phyloP scores from a whole-genome alignment of 2,329 filamentous ascomycete species.

The Arthrobotrys sinensis region DNA sequence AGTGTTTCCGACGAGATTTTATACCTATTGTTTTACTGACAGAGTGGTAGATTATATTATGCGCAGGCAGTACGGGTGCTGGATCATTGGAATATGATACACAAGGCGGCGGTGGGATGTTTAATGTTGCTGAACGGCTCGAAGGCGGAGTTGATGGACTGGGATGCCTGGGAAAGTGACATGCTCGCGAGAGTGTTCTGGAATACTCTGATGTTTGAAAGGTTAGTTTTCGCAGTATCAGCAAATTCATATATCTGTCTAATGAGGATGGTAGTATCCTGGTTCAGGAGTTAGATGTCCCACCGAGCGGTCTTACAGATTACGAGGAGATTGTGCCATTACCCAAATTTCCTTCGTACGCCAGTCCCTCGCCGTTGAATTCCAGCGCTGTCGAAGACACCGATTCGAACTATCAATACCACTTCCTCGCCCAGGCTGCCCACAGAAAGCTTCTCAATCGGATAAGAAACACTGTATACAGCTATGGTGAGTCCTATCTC shows the following conservation, averaged over 20 bases:
- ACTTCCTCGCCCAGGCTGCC: slow-evolving; percentile 73
- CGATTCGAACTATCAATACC: slow-evolving; percentile 73
- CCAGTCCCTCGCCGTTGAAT: slow-evolving; percentile 63
- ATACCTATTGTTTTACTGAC: slow-evolving; percentile 34
- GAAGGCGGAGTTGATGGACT: slow-evolving; percentile 67
- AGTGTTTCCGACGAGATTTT: neutral
- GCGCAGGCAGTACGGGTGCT: slow-evolving; percentile 72
- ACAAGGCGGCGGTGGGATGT: slow-evolving; percentile 71
- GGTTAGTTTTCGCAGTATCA: slow-evolving; percentile 10
- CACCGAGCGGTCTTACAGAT: slow-evolving; percentile 71
- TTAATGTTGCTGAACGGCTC: slow-evolving; percentile 69
- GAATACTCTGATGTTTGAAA: slow-evolving; percentile 74
- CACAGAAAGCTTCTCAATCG: slow-evolving; percentile 73
- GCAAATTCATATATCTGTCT: neutral
- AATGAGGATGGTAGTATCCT: slow-evolving; percentile 70
- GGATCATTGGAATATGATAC: slow-evolving; percentile 73
- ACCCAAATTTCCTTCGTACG: slow-evolving; percentile 71
- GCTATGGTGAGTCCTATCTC: slow-evolving; percentile 67
- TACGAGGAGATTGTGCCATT: slow-evolving; percentile 72
- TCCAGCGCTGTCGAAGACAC: slow-evolving; percentile 68
- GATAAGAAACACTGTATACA: slow-evolving; percentile 71
- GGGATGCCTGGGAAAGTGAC: slow-evolving; percentile 72
- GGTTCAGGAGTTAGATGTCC: slow-evolving; percentile 72
- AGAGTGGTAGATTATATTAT: slow-evolving; percentile 69
- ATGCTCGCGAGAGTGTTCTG: slow-evolving; percentile 74